phyloP scores from a whole-genome alignment of 176 grass and related monocot species.

The Rhipidocladum racemiflorum region DNA sequence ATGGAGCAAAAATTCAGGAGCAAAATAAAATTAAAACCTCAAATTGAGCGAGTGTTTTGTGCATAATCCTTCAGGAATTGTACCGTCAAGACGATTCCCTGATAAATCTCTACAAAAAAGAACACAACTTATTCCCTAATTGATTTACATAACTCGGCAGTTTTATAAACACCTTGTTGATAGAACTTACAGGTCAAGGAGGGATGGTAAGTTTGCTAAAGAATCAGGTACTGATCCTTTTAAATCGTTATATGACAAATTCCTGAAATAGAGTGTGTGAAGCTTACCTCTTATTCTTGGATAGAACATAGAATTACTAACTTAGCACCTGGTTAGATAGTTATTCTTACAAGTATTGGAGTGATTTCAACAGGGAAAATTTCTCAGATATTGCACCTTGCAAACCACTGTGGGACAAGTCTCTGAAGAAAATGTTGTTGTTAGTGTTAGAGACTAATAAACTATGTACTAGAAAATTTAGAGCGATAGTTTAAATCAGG shows the following conservation, averaged over 20 bases:
- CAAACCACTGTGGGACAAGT: neutral
- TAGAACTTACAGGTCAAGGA: neutral
- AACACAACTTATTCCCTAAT: neutral
- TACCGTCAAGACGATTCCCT: neutral
- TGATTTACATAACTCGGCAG: neutral
- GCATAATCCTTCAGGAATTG: neutral
- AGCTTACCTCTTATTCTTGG: neutral
- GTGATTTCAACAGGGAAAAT: neutral
- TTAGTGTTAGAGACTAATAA: no score
- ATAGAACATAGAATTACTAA: neutral
- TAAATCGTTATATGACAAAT: neutral
- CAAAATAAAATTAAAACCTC: no score
- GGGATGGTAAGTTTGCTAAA: neutral
- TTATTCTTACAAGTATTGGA: neutral
- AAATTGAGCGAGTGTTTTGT: neutral
- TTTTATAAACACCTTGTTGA: neutral
- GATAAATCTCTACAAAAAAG: constrained; percentile 7
- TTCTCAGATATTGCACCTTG: neutral
- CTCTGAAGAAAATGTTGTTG: neutral
- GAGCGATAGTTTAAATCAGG: no score
- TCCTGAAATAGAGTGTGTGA: neutral
- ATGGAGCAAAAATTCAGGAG: no score
- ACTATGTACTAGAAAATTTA: no score
- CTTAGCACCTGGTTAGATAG: neutral
- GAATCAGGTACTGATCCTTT: neutral